Evolutionary conservation across 1,284 basidiomycete species (phyloP).

Genomic region (Somion occarium): DNA sequence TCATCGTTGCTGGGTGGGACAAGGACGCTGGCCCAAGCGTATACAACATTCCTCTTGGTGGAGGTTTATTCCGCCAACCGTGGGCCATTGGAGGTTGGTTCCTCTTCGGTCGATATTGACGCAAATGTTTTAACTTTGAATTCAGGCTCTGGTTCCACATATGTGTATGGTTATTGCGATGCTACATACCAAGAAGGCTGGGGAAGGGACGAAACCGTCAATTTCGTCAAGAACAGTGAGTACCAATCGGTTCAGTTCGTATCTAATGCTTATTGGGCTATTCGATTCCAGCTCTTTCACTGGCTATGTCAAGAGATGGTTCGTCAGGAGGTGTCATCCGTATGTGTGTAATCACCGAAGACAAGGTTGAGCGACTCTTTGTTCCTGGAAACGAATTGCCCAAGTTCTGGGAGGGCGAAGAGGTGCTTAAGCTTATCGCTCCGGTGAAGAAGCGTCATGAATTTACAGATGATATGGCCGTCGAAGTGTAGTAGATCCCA

Average conservation of each 20-base stretch:
- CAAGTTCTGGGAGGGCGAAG: slow-evolving; percentile 80
- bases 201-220: slow-evolving; percentile 85
- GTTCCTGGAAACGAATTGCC: slow-evolving; percentile 92
- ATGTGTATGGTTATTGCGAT: slow-evolving; percentile 99
- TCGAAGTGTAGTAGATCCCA: slow-evolving; percentile 48
- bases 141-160: slow-evolving; percentile 90
- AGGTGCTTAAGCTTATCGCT: slow-evolving; percentile 40
- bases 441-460: slow-evolving; percentile 20
- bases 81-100: slow-evolving; percentile 91
- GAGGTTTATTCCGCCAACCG: slow-evolving; percentile 90
- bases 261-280: background rate
- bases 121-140: background rate
- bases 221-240: slow-evolving; percentile 96
- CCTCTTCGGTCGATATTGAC: background rate
- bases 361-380: slow-evolving; percentile 88
- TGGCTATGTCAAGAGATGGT: slow-evolving; percentile 98
- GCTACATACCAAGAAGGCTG: slow-evolving; percentile 96
- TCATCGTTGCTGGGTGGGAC: slow-evolving; percentile 99
- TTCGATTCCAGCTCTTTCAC: slow-evolving; percentile 65
- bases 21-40: slow-evolving; percentile 90
- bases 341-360: slow-evolving; percentile 94
- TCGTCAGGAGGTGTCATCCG: slow-evolving; percentile 97
- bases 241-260: slow-evolving; percentile 19
- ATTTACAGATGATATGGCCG: slow-evolving; percentile 45
- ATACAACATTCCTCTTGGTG: slow-evolving; percentile 94